phyloP scores from a whole-genome alignment of 164 flowering plant species.

The Nelumbo lutea region DNA sequence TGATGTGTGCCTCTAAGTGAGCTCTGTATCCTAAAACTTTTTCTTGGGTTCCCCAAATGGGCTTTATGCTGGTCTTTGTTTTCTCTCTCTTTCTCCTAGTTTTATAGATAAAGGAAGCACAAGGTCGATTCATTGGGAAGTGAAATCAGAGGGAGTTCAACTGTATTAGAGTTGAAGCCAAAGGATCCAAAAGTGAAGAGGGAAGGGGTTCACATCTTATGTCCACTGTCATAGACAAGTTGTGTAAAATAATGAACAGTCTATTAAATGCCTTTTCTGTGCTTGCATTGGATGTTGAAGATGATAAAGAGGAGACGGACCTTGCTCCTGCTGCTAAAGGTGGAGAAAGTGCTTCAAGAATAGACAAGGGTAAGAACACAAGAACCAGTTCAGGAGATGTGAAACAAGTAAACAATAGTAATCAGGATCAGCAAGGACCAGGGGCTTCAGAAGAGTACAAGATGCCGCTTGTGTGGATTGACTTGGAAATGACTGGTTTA shows the following conservation, averaged over 20 bases:
- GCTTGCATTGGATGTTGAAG: slow-evolving; percentile 39
- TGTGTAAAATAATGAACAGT: slow-evolving; percentile 23
- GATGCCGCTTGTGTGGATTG: slow-evolving; percentile 95
- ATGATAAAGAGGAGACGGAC: slow-evolving; percentile 17
- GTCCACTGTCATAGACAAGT: no score
- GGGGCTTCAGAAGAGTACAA: slow-evolving; percentile 30
- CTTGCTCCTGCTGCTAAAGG: slow-evolving; percentile 5
- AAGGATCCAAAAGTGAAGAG: no score
- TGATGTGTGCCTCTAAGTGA: no score
- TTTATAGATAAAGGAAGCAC: no score
- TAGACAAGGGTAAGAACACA: slow-evolving; percentile 26
- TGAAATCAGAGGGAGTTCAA: no score
- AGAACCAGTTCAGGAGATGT: slow-evolving; percentile 8
- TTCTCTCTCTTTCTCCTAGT: no score
- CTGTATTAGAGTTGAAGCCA: no score
- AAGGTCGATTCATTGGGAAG: no score
- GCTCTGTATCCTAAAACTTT: no score
- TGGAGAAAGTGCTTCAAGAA: not conserved
- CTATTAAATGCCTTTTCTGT: slow-evolving; percentile 41
- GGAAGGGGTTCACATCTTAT: no score
- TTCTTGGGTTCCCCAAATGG: no score
- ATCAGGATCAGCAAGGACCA: slow-evolving; percentile 18
- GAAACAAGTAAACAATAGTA: slow-evolving; percentile 10
- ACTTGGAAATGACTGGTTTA: slow-evolving; percentile 97
- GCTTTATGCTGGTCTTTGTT: no score